These are phyloP conservation scores for Wallacemonas sp. DNA, from an alignment of 208 protist genomes.

Conservation along the genomic window DNA sequence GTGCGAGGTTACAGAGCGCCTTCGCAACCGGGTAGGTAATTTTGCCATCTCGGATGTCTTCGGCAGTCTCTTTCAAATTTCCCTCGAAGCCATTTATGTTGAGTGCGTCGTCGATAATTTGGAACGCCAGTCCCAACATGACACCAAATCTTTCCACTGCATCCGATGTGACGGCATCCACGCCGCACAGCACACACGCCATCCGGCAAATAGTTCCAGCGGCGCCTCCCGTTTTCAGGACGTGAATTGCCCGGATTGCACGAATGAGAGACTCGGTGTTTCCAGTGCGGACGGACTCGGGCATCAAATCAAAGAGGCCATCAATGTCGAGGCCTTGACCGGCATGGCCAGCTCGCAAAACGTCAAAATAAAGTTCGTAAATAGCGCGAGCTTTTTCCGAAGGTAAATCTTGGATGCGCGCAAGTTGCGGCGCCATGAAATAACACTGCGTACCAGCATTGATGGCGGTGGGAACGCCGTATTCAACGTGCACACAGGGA, in stretches of 20 bases:
- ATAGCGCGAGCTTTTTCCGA: slow-evolving; percentile 34
- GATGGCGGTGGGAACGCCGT: slow-evolving; percentile 54
- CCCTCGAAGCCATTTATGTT: slow-evolving; percentile 45
- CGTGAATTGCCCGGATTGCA: slow-evolving; percentile 48
- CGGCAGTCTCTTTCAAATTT: slow-evolving; percentile 35
- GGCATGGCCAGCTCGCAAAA: slow-evolving; percentile 52
- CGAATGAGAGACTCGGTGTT: slow-evolving; percentile 34
- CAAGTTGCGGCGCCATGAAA: slow-evolving; percentile 58
- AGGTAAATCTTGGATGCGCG: slow-evolving; percentile 39
- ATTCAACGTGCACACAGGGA: slow-evolving; percentile 48
- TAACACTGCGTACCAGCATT: slow-evolving; percentile 74
- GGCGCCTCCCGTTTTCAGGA: slow-evolving; percentile 56
- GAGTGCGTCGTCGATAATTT: slow-evolving; percentile 69
- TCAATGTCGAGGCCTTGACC: slow-evolving; percentile 74
- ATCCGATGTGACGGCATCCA: slow-evolving; percentile 19
- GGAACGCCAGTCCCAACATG: slow-evolving; percentile 57
- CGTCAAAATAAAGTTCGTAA: slow-evolving; percentile 65
- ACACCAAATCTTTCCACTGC: slow-evolving; percentile 48
- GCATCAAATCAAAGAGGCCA: slow-evolving; percentile 58
- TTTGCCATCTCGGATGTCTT: slow-evolving; percentile 58
- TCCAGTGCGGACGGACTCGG: slow-evolving; percentile 39
- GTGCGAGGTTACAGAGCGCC: slow-evolving; percentile 36
- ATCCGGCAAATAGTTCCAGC: slow-evolving; percentile 42
- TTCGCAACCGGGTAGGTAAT: slow-evolving; percentile 67
- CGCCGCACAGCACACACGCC: slow-evolving; percentile 54